phyloP scores from a whole-genome alignment of 768 basidiomycete species.

The Rhodocollybia butyracea region DNA sequence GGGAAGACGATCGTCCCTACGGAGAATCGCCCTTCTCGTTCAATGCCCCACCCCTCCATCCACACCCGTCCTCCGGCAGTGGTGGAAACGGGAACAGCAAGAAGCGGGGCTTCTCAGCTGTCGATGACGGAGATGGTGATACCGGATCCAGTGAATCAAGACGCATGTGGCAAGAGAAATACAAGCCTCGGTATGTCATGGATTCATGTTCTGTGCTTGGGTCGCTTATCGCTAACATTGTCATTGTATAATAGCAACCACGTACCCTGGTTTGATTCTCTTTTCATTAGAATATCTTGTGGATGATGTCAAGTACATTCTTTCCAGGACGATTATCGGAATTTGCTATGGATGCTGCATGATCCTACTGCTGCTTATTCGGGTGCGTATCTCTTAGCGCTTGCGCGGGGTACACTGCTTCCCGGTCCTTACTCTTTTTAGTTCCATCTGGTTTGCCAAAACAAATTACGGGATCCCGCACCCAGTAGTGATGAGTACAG shows the following conservation, averaged over 20 bases:
- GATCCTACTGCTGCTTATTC: slow-evolving; percentile 42
- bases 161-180: slow-evolving; percentile 68
- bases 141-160: slow-evolving; percentile 1
- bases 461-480: slow-evolving; percentile 59
- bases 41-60: slow-evolving; percentile 5
- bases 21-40: slow-evolving; percentile 7
- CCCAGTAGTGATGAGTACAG: slow-evolving; percentile 50
- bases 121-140: slow-evolving; percentile 6
- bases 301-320: slow-evolving; percentile 46
- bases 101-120: slow-evolving; percentile 2
- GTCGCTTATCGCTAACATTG: background rate
- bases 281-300: background rate
- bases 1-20: background rate
- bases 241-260: background rate
- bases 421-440: no score
- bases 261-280: background rate
- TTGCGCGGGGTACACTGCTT: slow-evolving; percentile 19
- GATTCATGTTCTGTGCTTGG: background rate
- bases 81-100: no score
- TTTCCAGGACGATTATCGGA: slow-evolving; percentile 78
- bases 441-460: slow-evolving; percentile 50
- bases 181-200: slow-evolving; percentile 55
- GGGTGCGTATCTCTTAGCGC: slow-evolving; percentile 47
- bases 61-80: slow-evolving; percentile 4
- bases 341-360: slow-evolving; percentile 57